Percentiles rank a stretch among this genome's conserved stretches.
Conservation (phyloP, 2,329 filamentous ascomycete species). For the Colletotrichum scovillei region DNA sequence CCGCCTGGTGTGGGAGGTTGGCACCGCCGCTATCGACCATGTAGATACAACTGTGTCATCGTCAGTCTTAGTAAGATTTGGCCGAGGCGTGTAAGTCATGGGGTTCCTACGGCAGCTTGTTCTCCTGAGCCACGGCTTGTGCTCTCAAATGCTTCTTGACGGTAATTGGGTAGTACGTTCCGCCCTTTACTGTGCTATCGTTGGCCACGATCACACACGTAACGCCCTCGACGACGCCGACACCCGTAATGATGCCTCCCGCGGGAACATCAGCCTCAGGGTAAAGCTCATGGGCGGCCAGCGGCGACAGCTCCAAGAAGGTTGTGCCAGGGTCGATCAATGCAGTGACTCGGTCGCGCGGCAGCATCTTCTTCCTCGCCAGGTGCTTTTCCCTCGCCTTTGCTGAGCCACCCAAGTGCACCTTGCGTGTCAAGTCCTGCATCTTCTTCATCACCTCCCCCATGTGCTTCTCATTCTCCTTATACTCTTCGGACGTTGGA, state of each 20-base stretch:
- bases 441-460: constrained; percentile 76
- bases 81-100: no score
- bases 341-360: constrained; percentile 87
- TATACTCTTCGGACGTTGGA: constrained; percentile 79
- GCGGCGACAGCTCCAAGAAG: constrained; percentile 92
- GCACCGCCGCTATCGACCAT: constrained; percentile 96
- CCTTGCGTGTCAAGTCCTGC: constrained; percentile 75
- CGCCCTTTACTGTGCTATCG: constrained; percentile 96
- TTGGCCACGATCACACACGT: constrained; percentile 95
- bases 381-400: constrained; percentile 91
- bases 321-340: constrained; percentile 89
- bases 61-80: background rate
- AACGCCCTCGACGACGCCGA: constrained; percentile 90
- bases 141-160: constrained; percentile 97
- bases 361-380: constrained; percentile 91
- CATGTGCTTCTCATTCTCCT: constrained; percentile 85
- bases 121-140: constrained; percentile 90
- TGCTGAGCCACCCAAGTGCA: constrained; percentile 80
- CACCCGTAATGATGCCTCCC: constrained; percentile 91
- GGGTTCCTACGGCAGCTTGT: no score
- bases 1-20: constrained; percentile 93
- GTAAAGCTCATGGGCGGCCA: constrained; percentile 89
- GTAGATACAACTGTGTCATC: constrained; percentile 80
- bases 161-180: constrained; percentile 96
- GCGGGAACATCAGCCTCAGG: constrained; percentile 87